These are phyloP conservation scores for Geranium brycei DNA, from an alignment of 345 rosid genomes.

Conservation along the genomic window DNA sequence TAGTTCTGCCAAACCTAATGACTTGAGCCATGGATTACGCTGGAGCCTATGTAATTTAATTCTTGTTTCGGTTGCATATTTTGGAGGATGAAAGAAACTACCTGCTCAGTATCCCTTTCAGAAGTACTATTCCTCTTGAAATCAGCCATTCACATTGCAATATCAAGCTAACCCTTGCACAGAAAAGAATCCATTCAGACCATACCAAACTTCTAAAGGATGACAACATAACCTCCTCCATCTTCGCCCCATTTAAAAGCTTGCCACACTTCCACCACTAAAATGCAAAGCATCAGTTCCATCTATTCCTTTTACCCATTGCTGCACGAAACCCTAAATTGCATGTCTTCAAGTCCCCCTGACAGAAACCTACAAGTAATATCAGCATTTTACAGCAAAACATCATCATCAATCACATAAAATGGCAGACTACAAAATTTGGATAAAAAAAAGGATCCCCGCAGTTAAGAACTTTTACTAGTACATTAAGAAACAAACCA, in stretches of 20 bases:
- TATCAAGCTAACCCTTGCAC: slow-evolving; percentile 7
- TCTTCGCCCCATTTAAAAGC: neutral
- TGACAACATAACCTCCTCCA: neutral
- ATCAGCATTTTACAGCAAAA: neutral
- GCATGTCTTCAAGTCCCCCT: neutral
- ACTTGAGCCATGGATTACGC: neutral
- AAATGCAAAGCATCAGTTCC: neutral
- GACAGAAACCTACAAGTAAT: neutral
- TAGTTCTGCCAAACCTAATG: neutral
- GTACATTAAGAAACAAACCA: neutral
- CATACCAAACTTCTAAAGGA: neutral
- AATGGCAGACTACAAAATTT: neutral
- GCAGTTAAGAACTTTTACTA: too few relatives aligned
- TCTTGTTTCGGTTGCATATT: neutral
- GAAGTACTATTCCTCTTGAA: slow-evolving; percentile 18
- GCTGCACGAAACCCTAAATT: too few relatives aligned
- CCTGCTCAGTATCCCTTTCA: slow-evolving; percentile 44
- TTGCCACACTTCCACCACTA: neutral
- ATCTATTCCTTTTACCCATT: too few relatives aligned
- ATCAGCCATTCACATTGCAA: slow-evolving; percentile 32
- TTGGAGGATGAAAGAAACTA: slow-evolving; percentile 8
- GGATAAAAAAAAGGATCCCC: too few relatives aligned
- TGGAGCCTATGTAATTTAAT: neutral
- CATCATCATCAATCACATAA: neutral
- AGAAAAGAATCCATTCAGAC: slow-evolving; percentile 9